Evolutionary conservation across 2,329 filamentous ascomycete species (phyloP), one percentile per base, ranked within the genome.

Genomic region (Cladosporium sp.): DNA sequence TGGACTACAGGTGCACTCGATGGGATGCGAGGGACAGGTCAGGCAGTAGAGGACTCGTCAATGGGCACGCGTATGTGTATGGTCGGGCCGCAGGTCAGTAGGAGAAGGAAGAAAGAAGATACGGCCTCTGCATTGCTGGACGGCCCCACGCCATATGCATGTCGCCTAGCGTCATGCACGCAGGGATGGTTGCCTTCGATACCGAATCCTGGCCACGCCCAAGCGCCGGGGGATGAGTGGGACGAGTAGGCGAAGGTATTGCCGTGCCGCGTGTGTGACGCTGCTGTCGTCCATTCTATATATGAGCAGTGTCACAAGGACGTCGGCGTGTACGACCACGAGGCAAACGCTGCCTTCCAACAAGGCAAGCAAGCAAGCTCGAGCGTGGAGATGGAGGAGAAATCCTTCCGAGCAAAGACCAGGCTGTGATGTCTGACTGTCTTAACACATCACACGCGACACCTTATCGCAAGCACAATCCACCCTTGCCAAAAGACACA

Each of bases 161-260:
- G 49, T 16, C 49, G 34, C 28, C 49, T 63, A 62, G 59, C 59
- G 59, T 28, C 51, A 63, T 56, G 58, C 58, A 61, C 23, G 46
- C 34, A 64, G 53, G 61, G 53, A 57, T 64, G 39, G 62, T 64
- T 64, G 62, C 54, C 62, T 64, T 59, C 54, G 60, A 63, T 63
- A 63, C 49, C 60, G 60, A 46, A 11, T 46, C 39, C 39, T 46
- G 39, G 8, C 39, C 39, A 46, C 18, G 39, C 39, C 39, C 7
- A 46, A 46, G 39, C 39, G 39, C 39, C 39, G 39, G n/a, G n/a
- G 8, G n/a, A 46, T n/a, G 39, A 43, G 39, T 46, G n/a, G 8
- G n/a, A 46, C 39, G 39, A 43, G 39, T 46, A 46, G 39, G 39
- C 39, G 39, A 46, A 46, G 39, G 39, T 28, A 34, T 39, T 61